Percentiles rank a stretch among this genome's conserved stretches.
Evolutionary conservation across 306 rosid species (phyloP).

Genomic region (Pyrus bretschneideri): DNA sequence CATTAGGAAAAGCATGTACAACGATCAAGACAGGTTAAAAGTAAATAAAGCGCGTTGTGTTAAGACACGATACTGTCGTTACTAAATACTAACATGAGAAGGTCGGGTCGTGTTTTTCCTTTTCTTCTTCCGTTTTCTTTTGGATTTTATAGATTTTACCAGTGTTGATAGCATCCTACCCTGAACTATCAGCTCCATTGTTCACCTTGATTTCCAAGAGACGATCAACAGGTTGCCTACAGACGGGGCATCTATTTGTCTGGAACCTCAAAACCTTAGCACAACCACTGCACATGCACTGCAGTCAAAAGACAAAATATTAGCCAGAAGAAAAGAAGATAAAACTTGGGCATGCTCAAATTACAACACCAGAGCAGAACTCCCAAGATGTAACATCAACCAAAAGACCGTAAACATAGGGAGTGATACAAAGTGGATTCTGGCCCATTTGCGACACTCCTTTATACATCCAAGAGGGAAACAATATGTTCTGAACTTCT

Average conservation of each 20-base stretch:
- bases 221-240: constrained; percentile 40
- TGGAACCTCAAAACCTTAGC: constrained; percentile 39
- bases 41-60: no score
- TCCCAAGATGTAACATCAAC: neutral
- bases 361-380: neutral
- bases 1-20: no score
- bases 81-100: neutral
- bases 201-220: constrained; percentile 36
- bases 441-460: neutral
- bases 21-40: no score
- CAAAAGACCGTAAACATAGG: neutral
- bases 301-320: constrained; percentile 13
- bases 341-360: neutral
- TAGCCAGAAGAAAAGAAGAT: neutral
- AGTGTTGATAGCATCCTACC: neutral
- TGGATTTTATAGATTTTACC: neutral
- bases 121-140: neutral
- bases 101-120: neutral
- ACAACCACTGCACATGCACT: constrained; percentile 54
- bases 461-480: neutral
- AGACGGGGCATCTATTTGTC: constrained; percentile 38
- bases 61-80: neutral
- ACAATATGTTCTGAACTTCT: neutral
- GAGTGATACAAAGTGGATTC: neutral
- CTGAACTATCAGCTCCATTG: constrained; percentile 18